Evolutionary conservation across 1,139 yeast genomes (phyloP).

Genomic region (Pneumocystis wakefieldiae): DNA sequence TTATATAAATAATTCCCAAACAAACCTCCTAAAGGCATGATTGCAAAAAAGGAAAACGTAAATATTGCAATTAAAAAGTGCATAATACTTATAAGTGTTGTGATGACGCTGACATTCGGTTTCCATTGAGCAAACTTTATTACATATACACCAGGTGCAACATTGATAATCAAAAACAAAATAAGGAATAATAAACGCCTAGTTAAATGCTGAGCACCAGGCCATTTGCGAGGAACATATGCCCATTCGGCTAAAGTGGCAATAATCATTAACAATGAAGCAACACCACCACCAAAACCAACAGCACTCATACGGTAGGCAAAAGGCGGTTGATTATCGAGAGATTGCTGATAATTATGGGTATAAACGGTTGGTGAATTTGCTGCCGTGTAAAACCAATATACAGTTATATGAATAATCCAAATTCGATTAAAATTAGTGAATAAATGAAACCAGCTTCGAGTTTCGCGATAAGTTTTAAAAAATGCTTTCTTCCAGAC

Average conservation of each 20-base stretch:
- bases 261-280: constrained; percentile 59
- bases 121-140: constrained; percentile 57
- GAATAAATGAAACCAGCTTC: constrained; percentile 94
- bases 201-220: constrained; percentile 93
- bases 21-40: constrained; percentile 95
- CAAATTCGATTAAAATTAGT: constrained; percentile 97
- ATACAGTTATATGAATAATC: constrained; percentile 78
- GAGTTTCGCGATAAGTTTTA: constrained; percentile 89
- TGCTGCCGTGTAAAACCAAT: constrained; percentile 90
- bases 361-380: constrained; percentile 88
- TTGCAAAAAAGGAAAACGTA: constrained; percentile 69
- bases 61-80: constrained; percentile 79
- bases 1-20: constrained; percentile 86
- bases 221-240: constrained; percentile 96
- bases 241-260: constrained; percentile 92
- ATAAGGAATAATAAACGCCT: constrained; percentile 71
- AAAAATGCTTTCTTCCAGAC: constrained; percentile 86
- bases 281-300: constrained; percentile 86
- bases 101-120: constrained; percentile 53
- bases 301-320: constrained; percentile 86
- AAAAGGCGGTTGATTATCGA: constrained; percentile 70
- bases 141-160: constrained; percentile 77
- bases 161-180: constrained; percentile 50
- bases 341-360: constrained; percentile 64
- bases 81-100: constrained; percentile 69